Percentiles rank a stretch among this genome's conserved stretches.
Conservation (phyloP, 192 early-diverging fungal genomes). For the Umbelopsis sp. region DNA sequence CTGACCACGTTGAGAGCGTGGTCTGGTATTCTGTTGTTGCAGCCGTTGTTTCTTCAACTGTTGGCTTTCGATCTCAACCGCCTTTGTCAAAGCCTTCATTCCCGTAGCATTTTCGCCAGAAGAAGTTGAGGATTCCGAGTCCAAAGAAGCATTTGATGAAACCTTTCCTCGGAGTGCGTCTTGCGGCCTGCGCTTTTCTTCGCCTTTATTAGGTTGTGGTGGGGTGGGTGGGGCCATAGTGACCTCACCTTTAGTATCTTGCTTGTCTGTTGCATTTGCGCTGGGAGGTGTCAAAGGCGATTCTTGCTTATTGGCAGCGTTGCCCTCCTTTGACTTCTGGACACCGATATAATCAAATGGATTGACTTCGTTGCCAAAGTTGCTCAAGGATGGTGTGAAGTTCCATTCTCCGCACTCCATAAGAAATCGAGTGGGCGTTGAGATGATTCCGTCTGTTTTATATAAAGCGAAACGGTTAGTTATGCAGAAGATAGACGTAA, state of each 20-base stretch:
- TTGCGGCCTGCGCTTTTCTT: slow-evolving; percentile 1
- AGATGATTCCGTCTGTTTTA: slow-evolving; percentile 10
- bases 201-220: slow-evolving; percentile 3
- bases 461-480: background rate
- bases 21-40: background rate
- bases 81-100: slow-evolving; percentile 10
- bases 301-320: background rate
- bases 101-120: background rate
- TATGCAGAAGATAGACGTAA: background rate
- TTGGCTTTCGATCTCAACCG: slow-evolving; percentile 19
- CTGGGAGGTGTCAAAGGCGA: background rate
- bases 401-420: slow-evolving; percentile 39
- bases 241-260: background rate
- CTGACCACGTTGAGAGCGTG: background rate
- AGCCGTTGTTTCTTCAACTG: slow-evolving; percentile 19
- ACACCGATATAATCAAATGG: slow-evolving; percentile 31
- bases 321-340: background rate
- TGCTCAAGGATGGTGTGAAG: slow-evolving; percentile 21
- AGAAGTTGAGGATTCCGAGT: background rate
- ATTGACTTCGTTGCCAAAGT: slow-evolving; percentile 28
- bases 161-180: background rate
- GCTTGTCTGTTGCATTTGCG: background rate
- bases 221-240: background rate
- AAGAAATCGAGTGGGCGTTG: slow-evolving; percentile 35
- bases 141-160: slow-evolving; percentile 3